Evolutionary conservation across 2,329 filamentous ascomycete genomes (phyloP).

Genomic region (Phoma sp.): DNA sequence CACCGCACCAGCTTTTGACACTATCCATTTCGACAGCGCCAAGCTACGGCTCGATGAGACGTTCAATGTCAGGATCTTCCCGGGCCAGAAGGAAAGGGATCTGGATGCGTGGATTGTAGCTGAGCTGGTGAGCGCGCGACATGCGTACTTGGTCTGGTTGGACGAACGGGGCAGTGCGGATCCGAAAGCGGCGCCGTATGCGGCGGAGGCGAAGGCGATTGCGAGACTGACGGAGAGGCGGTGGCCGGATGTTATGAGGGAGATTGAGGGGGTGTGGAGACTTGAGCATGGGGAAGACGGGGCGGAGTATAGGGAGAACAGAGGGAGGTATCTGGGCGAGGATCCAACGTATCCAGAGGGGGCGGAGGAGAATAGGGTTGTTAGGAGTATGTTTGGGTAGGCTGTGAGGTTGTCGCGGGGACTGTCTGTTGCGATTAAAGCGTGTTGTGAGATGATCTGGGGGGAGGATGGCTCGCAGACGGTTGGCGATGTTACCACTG

Average conservation of each 20-base stretch:
- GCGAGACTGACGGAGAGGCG: conserved; percentile 11
- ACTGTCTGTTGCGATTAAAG: no score
- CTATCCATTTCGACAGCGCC: not conserved
- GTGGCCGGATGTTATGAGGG: conserved; percentile 19
- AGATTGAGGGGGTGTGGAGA: conserved; percentile 20
- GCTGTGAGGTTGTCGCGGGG: not conserved
- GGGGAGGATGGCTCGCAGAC: no score
- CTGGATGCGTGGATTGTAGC: conserved; percentile 17
- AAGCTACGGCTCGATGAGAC: conserved; percentile 14
- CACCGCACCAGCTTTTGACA: conserved; percentile 5
- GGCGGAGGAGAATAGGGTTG: not conserved
- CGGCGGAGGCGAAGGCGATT: conserved; percentile 15
- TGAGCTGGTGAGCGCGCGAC: conserved; percentile 19
- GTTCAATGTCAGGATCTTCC: conserved; percentile 13
- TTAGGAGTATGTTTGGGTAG: conserved; percentile 18
- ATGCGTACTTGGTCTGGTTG: conserved; percentile 27
- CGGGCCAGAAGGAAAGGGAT: not conserved
- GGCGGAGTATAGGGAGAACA: conserved; percentile 8
- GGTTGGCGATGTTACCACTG: no score
- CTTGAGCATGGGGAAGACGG: conserved; percentile 19
- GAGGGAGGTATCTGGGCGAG: conserved; percentile 17
- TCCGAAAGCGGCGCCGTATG: conserved; percentile 10
- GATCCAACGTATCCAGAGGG: conserved; percentile 6
- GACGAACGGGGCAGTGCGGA: conserved; percentile 14
- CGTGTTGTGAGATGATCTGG: no score